phyloP scores from a whole-genome alignment of 73 alveolate species.

The Paramecium tetraurelia region DNA sequence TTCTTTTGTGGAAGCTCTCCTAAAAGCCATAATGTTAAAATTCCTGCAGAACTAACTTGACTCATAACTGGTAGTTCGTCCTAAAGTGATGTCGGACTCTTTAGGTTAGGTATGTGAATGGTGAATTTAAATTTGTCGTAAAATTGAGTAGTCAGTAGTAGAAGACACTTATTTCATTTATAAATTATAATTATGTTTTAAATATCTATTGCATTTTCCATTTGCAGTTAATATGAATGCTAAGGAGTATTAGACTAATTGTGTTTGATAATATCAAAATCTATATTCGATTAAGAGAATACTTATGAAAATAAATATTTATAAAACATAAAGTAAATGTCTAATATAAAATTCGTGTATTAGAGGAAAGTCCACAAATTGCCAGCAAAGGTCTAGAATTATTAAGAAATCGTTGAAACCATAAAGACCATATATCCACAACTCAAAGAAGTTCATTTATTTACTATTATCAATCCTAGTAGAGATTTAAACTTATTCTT shows the following conservation, averaged over 20 bases:
- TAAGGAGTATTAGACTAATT: not conserved
- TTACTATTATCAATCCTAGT: not conserved
- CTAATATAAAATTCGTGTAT: not conserved
- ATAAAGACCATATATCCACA: not conserved
- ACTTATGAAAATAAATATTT: not conserved
- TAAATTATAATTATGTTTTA: not conserved
- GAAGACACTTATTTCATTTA: not conserved
- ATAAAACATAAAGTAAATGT: not conserved
- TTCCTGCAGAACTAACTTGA: not conserved
- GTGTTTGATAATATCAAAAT: not conserved
- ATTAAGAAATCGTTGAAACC: not conserved
- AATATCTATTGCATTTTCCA: not conserved
- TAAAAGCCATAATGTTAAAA: not conserved
- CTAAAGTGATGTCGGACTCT: not conserved
- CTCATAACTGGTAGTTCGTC: not conserved
- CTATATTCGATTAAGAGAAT: not conserved
- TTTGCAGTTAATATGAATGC: not conserved
- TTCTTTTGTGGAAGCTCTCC: slow-evolving; percentile 11
- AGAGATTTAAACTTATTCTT: not conserved
- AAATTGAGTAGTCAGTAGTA: not conserved
- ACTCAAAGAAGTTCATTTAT: not conserved
- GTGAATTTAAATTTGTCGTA: not conserved
- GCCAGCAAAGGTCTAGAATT: not conserved
- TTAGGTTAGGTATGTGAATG: not conserved
- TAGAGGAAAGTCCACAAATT: not conserved